Evolutionary conservation across 2,329 filamentous ascomycete species (phyloP).

Genomic region (Exophiala sp.): DNA sequence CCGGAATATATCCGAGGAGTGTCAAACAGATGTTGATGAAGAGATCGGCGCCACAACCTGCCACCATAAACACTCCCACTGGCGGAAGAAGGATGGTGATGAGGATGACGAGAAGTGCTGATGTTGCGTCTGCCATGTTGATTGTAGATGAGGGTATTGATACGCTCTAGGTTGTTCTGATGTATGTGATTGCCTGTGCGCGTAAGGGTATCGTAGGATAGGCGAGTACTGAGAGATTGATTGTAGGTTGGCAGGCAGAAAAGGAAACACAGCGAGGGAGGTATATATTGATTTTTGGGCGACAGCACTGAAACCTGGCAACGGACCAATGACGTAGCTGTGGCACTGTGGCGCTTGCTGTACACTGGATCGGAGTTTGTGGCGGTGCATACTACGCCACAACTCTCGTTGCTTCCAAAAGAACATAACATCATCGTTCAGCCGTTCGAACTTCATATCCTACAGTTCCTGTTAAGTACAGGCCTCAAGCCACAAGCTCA

Average conservation of each 20-base stretch:
- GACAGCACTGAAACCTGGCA: no score
- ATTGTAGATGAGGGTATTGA: background rate
- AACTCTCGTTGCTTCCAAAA: no score
- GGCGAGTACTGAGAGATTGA: no score
- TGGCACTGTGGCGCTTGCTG: no score
- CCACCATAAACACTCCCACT: slow-evolving; percentile 89
- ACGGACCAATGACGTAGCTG: no score
- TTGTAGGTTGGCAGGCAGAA: no score
- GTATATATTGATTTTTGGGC: no score
- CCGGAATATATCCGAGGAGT: slow-evolving; percentile 67
- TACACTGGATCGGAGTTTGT: no score
- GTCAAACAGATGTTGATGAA: slow-evolving; percentile 90
- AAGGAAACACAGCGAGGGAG: no score
- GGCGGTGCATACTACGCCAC: no score
- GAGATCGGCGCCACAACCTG: slow-evolving; percentile 79
- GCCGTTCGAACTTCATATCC: background rate
- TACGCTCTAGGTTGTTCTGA: background rate
- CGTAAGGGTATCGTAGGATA: no score
- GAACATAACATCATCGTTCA: background rate
- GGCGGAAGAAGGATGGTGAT: slow-evolving; percentile 59
- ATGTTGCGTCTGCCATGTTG: slow-evolving; percentile 26
- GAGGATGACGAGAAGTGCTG: slow-evolving; percentile 28
- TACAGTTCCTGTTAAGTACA: background rate
- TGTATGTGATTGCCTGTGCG: no score
- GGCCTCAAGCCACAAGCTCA: slow-evolving; percentile 15